Conservation (phyloP, 2,329 filamentous ascomycete species). For the Xylaria hypoxylon region DNA sequence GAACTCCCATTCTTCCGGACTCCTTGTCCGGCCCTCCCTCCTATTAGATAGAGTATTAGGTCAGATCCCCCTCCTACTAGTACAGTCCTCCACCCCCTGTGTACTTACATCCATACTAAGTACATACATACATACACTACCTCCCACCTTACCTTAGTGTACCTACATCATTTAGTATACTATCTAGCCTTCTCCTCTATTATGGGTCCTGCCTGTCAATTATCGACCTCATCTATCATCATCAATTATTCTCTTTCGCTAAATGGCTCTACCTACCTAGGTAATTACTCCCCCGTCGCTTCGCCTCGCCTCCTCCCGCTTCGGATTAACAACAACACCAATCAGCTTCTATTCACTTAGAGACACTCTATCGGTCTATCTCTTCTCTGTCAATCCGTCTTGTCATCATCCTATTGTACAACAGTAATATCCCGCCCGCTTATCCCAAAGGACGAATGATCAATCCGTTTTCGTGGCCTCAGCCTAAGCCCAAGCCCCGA, state of each 20-base stretch:
- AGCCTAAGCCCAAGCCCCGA: constrained; percentile 22
- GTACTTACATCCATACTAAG: too few relatives aligned
- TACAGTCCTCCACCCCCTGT: too few relatives aligned
- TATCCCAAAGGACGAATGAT: constrained; percentile 18
- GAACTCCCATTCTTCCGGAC: constrained; percentile 12
- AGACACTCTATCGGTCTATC: background rate
- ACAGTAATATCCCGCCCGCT: constrained; percentile 21
- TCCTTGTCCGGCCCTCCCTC: constrained; percentile 12
- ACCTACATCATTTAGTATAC: background rate
- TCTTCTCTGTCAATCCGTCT: too few relatives aligned
- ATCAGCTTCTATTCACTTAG: constrained; percentile 6
- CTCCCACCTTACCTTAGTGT: too few relatives aligned
- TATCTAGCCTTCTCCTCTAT: constrained; percentile 25
- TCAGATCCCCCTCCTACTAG: too few relatives aligned
- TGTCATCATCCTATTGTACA: constrained; percentile 20
- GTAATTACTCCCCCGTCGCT: constrained; percentile 31
- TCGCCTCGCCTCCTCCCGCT: constrained; percentile 26
- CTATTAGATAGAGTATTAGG: background rate
- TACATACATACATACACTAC: too few relatives aligned
- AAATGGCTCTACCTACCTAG: background rate
- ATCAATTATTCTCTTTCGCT: constrained; percentile 30
- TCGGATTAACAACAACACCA: constrained; percentile 17
- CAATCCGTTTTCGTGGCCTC: constrained; percentile 9
- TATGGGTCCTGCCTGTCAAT: constrained; percentile 30
- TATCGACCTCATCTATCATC: constrained; percentile 33